Conservation (phyloP, 1,284 basidiomycete species). For the Papiliotrema fonsecae region DNA sequence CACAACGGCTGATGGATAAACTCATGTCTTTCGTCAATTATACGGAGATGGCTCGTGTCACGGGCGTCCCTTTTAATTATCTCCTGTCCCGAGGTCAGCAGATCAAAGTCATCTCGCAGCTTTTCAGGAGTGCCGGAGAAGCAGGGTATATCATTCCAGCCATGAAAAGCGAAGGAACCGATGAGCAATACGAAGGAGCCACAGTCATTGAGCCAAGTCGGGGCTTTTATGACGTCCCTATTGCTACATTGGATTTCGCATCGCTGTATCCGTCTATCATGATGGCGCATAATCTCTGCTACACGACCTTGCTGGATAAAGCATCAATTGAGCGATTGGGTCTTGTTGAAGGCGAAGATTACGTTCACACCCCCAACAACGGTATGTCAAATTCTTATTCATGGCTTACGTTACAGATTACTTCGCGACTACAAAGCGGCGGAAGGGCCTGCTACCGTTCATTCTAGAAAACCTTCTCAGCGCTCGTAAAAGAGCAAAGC, state of each 20-base stretch:
- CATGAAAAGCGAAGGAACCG: constrained; percentile 75
- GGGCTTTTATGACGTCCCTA: constrained; percentile 89
- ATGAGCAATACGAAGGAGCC: constrained; percentile 94
- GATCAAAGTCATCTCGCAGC: constrained; percentile 91
- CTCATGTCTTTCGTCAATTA: constrained; percentile 98
- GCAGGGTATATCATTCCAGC: constrained; percentile 82
- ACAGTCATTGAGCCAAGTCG: constrained; percentile 93
- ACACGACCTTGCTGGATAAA: constrained; percentile 83
- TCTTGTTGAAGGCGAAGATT: constrained; percentile 75
- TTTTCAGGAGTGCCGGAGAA: constrained; percentile 81
- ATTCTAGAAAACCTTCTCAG: constrained; percentile 86
- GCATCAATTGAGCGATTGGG: constrained; percentile 66
- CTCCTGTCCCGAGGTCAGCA: constrained; percentile 86
- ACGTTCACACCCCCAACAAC: constrained; percentile 73
- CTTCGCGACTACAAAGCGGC: constrained; percentile 65
- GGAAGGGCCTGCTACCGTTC: constrained; percentile 85
- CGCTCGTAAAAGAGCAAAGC: constrained; percentile 86
- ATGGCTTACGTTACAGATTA: constrained; percentile 57
- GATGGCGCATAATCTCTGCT: constrained; percentile 98
- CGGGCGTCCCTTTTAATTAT: constrained; percentile 95
- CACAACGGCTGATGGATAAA: constrained; percentile 88
- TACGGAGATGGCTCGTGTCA: constrained; percentile 91
- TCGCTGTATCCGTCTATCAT: constrained; percentile 97
- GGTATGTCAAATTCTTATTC: constrained; percentile 54
- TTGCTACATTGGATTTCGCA: constrained; percentile 94